Base-by-base conservation (phyloP, 2,329 filamentous ascomycete genomes). In the Colletotrichum tamarilloi region DNA sequence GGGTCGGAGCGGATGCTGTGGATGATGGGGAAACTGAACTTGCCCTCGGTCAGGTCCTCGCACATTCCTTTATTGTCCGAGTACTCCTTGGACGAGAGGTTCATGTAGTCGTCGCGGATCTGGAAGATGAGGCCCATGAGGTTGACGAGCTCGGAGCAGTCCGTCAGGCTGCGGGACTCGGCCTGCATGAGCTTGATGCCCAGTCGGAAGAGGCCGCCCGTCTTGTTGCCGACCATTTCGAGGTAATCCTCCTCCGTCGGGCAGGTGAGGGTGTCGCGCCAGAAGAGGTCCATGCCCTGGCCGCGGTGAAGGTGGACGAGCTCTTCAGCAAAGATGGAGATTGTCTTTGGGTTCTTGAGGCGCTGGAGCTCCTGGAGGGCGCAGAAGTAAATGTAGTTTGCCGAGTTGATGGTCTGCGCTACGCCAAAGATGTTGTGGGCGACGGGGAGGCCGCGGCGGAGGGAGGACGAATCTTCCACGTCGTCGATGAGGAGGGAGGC, bases 21-120 rank as follows among this genome's bases (percentile, higher is more conserved):
- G 78, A 98, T 98, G 78, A 98, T 92, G 53, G 95, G 95, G 81
- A 98, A 98, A 30, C 93, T 96, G 85, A 98, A 98, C 87, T 98
- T 98, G 75, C 96, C 96, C 85, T 98, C 97, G 1, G 95, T 98
- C 77, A 98, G 85, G 55, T 98, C 97, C 85, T 98, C 96, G 82
- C 94, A 97, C 77, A 98, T 90, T 62, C 96, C 97, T 85, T 98
- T 98, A 83, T 97, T 96, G 76, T 93, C 87, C 49, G 92, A 92
- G 86, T 98, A 98, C 79, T 92, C 88, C n/a, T 85, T 85, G 22
- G 88, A 90, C 35, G 88, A 90, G 56, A 99, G 91, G 82, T 98
- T 98, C 82, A 95, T 91, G 85, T 98, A 98, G 87, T 99, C 97
- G 85, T 96, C 94, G 77, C 94, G 91, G 84, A 97, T 97, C 83